A percentile compares a stretch with the other conserved stretches of the same genome.
phyloP scores from a whole-genome alignment of 306 rosid species.

The Fragaria ananassa region DNA sequence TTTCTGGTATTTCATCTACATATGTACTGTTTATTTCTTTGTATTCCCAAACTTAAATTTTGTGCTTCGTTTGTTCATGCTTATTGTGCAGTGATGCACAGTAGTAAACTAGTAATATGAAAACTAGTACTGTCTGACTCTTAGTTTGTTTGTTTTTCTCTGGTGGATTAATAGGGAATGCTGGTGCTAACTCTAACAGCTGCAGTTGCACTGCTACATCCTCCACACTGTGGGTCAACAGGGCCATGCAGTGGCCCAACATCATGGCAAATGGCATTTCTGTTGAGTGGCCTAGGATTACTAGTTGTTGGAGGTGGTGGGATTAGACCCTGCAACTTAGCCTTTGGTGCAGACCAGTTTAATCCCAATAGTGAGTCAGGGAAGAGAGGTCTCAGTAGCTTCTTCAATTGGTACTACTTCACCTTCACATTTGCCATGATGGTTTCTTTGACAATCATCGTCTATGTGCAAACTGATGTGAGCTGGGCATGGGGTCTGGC shows the following conservation, averaged over 20 bases:
- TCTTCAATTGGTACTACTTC: slow-evolving; percentile 94
- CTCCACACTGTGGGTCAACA: slow-evolving; percentile 49
- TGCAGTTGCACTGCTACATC: slow-evolving; percentile 59
- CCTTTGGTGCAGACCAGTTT: slow-evolving; percentile 94
- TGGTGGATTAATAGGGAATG: slow-evolving; percentile 51
- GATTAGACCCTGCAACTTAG: slow-evolving; percentile 76
- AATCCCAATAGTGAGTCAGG: slow-evolving; percentile 76
- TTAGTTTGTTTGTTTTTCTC: not conserved
- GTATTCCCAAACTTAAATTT: not conserved
- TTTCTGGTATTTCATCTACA: slow-evolving; percentile 46
- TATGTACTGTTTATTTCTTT: not conserved
- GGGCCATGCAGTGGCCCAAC: slow-evolving; percentile 60
- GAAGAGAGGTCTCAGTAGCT: slow-evolving; percentile 69
- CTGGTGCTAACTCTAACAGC: slow-evolving; percentile 67
- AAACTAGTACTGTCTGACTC: not conserved
- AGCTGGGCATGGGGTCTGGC: slow-evolving; percentile 85
- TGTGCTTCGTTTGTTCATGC: not conserved
- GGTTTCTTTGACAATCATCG: slow-evolving; percentile 67
- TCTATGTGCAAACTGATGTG: slow-evolving; percentile 68
- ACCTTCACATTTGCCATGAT: slow-evolving; percentile 73
- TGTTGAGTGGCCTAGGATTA: slow-evolving; percentile 49
- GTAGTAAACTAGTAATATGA: too few species aligned
- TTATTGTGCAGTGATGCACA: too few species aligned
- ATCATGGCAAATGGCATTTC: slow-evolving; percentile 59
- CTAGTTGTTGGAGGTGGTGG: slow-evolving; percentile 79